Percentiles rank a stretch among this genome's conserved stretches.
Evolutionary conservation across 495 filamentous ascomycete genomes (phyloP).

Genomic region (Halenospora varia): DNA sequence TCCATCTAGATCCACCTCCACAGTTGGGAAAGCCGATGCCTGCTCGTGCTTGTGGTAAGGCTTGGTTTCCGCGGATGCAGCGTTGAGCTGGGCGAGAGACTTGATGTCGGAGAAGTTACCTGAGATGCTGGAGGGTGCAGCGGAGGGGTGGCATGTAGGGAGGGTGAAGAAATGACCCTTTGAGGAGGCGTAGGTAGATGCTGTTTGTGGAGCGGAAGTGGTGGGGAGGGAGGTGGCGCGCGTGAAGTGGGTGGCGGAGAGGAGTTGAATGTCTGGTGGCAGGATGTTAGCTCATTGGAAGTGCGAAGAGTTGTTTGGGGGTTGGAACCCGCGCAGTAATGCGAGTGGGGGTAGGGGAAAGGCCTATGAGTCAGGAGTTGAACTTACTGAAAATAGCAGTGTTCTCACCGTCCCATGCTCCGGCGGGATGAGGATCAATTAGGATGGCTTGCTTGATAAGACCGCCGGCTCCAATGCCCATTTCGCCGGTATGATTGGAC

Average conservation of each 20-base stretch:
- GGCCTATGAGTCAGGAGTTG: conserved; percentile 14
- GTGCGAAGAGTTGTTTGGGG: no score
- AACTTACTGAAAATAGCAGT: background rate
- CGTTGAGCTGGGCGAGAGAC: background rate
- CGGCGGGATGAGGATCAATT: conserved; percentile 15
- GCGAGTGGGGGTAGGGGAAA: background rate
- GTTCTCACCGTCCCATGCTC: conserved; percentile 28
- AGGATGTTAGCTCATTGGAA: no score
- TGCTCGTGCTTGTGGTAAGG: no score
- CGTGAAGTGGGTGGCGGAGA: no score
- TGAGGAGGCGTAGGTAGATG: background rate
- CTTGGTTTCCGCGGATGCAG: background rate
- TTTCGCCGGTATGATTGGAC: background rate
- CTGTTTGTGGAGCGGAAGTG: background rate
- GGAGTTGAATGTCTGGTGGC: background rate
- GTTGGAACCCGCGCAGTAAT: no score
- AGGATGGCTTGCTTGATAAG: conserved; percentile 30
- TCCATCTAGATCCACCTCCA: background rate
- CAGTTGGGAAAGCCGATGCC: no score
- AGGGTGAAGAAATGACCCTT: background rate
- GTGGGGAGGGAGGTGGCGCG: background rate
- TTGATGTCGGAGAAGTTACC: background rate
- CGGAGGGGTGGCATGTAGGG: no score
- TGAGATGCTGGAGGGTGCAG: background rate
- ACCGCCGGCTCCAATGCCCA: conserved; percentile 32